phyloP scores from a whole-genome alignment of 2,329 filamentous ascomycete species.

The Clonostachys solani region DNA sequence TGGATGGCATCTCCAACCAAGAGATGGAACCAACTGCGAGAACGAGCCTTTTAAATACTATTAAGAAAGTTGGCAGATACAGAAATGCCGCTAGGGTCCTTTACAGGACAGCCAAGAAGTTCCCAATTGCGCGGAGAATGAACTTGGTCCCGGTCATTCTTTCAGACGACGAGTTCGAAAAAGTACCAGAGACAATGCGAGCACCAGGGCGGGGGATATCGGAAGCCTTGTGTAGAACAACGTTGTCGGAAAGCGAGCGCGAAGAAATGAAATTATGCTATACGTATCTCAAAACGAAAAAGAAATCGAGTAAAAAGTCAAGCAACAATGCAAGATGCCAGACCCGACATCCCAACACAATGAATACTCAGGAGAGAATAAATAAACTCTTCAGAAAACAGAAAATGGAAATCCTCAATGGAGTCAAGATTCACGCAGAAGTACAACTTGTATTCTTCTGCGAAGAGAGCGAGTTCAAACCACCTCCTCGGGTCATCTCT shows the following conservation, averaged over 20 bases:
- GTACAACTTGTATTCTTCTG: not conserved
- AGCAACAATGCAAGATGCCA: too few species aligned
- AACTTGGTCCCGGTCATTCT: not conserved
- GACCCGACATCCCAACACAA: too few species aligned
- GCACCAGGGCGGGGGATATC: not conserved
- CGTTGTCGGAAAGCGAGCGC: too few species aligned
- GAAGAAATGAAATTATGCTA: too few species aligned
- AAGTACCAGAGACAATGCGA: not conserved
- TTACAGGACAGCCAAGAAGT: not conserved
- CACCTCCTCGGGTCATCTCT: not conserved
- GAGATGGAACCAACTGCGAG: not conserved
- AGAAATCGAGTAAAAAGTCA: not conserved
- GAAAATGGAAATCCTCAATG: not conserved
- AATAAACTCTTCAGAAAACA: not conserved
- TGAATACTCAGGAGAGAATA: too few species aligned
- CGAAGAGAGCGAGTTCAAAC: slow-evolving; percentile 12
- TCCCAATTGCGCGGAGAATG: not conserved
- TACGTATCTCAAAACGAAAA: too few species aligned
- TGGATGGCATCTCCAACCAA: not conserved
- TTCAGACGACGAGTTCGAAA: not conserved
- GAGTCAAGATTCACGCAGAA: not conserved
- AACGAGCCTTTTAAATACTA: not conserved
- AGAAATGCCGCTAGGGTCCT: not conserved
- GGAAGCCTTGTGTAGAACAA: too few species aligned
- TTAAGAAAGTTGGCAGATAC: not conserved